A percentile compares a stretch with the other conserved stretches of the same genome.
phyloP scores from a whole-genome alignment of 2,329 filamentous ascomycete species.

The Hypoxylon sp. region DNA sequence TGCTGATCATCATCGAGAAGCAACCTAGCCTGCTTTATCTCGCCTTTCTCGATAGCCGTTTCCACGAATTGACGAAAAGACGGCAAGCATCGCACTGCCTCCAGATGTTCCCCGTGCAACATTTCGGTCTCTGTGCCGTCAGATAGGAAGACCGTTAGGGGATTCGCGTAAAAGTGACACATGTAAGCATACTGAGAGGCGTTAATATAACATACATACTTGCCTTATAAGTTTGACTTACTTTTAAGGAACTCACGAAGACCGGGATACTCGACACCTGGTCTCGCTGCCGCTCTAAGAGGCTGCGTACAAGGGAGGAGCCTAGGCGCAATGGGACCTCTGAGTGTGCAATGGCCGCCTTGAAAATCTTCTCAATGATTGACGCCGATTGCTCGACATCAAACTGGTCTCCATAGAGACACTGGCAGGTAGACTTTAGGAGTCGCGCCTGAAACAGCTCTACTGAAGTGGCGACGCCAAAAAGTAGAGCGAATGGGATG shows the following conservation, averaged over 20 bases:
- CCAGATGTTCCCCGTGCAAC: constrained; percentile 73
- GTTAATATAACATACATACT: constrained; percentile 44
- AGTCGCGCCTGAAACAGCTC: constrained; percentile 84
- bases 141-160: constrained; percentile 75
- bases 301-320: constrained; percentile 70
- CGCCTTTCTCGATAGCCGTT: constrained; percentile 60
- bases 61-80: constrained; percentile 76
- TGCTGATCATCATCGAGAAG: constrained; percentile 73
- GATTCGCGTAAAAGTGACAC: constrained; percentile 87
- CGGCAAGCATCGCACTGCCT: constrained; percentile 76
- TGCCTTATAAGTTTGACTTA: constrained; percentile 53
- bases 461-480: constrained; percentile 85
- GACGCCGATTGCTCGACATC: constrained; percentile 81
- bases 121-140: constrained; percentile 52
- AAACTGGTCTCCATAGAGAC: constrained; percentile 79
- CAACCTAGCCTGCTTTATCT: constrained; percentile 61
- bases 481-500: constrained; percentile 82
- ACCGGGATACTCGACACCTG: constrained; percentile 82
- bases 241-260: constrained; percentile 79
- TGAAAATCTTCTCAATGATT: constrained; percentile 81
- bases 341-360: constrained; percentile 71
- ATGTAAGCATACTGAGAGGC: constrained; percentile 80
- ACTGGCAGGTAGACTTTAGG: constrained; percentile 76
- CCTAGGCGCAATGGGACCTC: constrained; percentile 74
- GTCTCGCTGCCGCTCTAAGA: constrained; percentile 81